A percentile compares a stretch with the other conserved stretches of the same genome.
These are phyloP conservation scores for Epichloe brachyelytri DNA, from an alignment of 2,329 filamentous ascomycete genomes.

Conservation along the genomic window DNA sequence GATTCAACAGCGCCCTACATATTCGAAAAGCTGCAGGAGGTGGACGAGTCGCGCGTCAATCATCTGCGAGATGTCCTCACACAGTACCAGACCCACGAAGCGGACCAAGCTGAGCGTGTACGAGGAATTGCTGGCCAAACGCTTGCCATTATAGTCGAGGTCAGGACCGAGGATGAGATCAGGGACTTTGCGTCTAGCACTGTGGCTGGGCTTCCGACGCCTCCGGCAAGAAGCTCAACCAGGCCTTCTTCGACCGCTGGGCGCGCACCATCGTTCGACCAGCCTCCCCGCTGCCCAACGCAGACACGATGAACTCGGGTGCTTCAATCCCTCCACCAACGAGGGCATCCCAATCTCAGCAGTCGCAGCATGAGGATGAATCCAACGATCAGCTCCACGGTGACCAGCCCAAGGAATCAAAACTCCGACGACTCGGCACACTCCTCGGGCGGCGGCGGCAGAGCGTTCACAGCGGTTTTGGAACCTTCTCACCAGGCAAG, in stretches of 20 bases:
- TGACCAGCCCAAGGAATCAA: conserved; percentile 30
- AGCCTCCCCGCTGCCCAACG: background rate
- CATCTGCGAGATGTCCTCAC: conserved; percentile 83
- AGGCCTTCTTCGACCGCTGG: conserved; percentile 24
- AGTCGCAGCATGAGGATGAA: conserved; percentile 4
- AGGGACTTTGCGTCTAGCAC: conserved; percentile 47
- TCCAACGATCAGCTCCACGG: conserved; percentile 2
- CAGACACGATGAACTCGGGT: conserved; percentile 1
- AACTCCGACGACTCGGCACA: conserved; percentile 52
- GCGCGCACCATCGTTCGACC: conserved; percentile 6
- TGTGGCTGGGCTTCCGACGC: conserved; percentile 26
- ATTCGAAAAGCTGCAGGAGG: conserved; percentile 80
- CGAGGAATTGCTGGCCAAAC: conserved; percentile 66
- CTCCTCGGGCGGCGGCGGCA: conserved; percentile 52
- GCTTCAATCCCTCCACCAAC: conserved; percentile 3
- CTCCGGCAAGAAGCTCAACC: conserved; percentile 27
- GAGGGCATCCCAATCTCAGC: conserved; percentile 3
- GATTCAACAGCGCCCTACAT: conserved; percentile 89
- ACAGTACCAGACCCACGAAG: conserved; percentile 84
- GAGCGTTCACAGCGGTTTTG: conserved; percentile 52
- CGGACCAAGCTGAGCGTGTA: conserved; percentile 69
- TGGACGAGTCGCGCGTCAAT: conserved; percentile 82
- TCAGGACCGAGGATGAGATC: conserved; percentile 80
- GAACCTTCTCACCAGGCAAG: conserved; percentile 42
- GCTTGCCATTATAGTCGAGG: conserved; percentile 69